phyloP scores from a whole-genome alignment of 1,284 basidiomycete species.

The Quambalaria eucalypti region DNA sequence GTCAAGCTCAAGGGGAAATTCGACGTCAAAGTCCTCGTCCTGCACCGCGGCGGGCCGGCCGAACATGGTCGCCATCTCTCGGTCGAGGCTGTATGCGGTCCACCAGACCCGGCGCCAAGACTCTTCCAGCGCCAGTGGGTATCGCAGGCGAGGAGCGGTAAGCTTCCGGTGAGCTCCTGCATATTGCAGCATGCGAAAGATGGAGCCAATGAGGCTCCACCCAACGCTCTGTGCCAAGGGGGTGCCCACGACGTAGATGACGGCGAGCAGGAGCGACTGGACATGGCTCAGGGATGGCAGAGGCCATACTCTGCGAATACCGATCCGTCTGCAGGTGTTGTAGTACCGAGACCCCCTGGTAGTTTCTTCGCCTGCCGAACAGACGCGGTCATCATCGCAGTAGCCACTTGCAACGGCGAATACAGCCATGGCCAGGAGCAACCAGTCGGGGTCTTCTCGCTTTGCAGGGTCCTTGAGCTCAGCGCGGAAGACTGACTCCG shows the following conservation, averaged over 20 bases:
- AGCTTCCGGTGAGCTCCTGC: slow-evolving; percentile 29
- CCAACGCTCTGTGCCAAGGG: slow-evolving; percentile 18
- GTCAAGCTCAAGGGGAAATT: slow-evolving; percentile 27
- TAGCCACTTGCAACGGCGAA: slow-evolving; percentile 26
- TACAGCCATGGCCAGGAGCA: slow-evolving; percentile 17
- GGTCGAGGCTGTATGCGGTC: slow-evolving; percentile 31
- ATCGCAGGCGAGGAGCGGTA: slow-evolving; percentile 17
- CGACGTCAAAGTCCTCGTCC: slow-evolving; percentile 38
- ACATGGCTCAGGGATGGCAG: not conserved
- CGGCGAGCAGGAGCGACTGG: slow-evolving; percentile 6
- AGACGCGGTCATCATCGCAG: slow-evolving; percentile 12
- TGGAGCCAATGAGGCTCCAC: slow-evolving; percentile 24
- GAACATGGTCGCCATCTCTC: slow-evolving; percentile 18
- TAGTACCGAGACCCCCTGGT: not conserved
- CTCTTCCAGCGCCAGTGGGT: slow-evolving; percentile 25
- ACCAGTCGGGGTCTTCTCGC: slow-evolving; percentile 21
- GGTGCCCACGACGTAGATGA: slow-evolving; percentile 13
- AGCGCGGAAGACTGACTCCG: slow-evolving; percentile 22
- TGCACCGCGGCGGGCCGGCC: slow-evolving; percentile 34
- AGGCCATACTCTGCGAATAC: not conserved
- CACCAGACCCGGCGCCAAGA: slow-evolving; percentile 26
- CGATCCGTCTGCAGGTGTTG: slow-evolving; percentile 4
- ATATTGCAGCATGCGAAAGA: slow-evolving; percentile 25
- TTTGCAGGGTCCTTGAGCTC: slow-evolving; percentile 13
- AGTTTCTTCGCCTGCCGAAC: not conserved